These are phyloP conservation scores for Auricularia sp. DNA, from an alignment of 768 basidiomycete species.

Conservation along the genomic window DNA sequence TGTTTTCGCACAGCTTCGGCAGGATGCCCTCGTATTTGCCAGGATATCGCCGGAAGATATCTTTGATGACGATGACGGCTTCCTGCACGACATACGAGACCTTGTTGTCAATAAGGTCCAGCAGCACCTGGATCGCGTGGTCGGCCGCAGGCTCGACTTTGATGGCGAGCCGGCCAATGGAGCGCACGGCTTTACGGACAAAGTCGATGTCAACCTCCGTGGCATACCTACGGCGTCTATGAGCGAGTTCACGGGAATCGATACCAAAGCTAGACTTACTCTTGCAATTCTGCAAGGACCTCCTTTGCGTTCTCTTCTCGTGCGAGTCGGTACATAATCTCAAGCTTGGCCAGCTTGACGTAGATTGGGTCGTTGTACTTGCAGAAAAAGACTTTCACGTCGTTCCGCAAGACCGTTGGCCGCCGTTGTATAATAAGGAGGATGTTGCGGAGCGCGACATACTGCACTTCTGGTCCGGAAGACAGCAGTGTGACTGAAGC, in stretches of 20 bases:
- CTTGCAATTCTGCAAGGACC: slow-evolving; percentile 88
- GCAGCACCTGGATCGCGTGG: slow-evolving; percentile 76
- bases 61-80: slow-evolving; percentile 93
- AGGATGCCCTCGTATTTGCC: slow-evolving; percentile 96
- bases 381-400: slow-evolving; percentile 99
- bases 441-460: slow-evolving; percentile 93
- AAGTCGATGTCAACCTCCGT: slow-evolving; percentile 98
- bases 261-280: slow-evolving; percentile 39
- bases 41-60: slow-evolving; percentile 94
- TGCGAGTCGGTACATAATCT: slow-evolving; percentile 97
- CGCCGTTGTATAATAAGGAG: slow-evolving; percentile 93
- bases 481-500: slow-evolving; percentile 80
- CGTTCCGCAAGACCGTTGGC: slow-evolving; percentile 85
- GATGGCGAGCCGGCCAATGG: slow-evolving; percentile 95
- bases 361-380: slow-evolving; percentile 99
- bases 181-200: slow-evolving; percentile 93
- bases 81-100: slow-evolving; percentile 96
- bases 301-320: slow-evolving; percentile 89
- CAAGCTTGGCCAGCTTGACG: slow-evolving; percentile 94
- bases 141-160: slow-evolving; percentile 88
- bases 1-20: slow-evolving; percentile 81
- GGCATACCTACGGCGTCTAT: slow-evolving; percentile 57
- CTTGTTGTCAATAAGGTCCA: slow-evolving; percentile 83
- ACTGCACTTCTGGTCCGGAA: slow-evolving; percentile 97
- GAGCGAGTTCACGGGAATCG: not conserved